Conservation (phyloP, 2,329 filamentous ascomycete genomes). For the Hortaea werneckii region DNA sequence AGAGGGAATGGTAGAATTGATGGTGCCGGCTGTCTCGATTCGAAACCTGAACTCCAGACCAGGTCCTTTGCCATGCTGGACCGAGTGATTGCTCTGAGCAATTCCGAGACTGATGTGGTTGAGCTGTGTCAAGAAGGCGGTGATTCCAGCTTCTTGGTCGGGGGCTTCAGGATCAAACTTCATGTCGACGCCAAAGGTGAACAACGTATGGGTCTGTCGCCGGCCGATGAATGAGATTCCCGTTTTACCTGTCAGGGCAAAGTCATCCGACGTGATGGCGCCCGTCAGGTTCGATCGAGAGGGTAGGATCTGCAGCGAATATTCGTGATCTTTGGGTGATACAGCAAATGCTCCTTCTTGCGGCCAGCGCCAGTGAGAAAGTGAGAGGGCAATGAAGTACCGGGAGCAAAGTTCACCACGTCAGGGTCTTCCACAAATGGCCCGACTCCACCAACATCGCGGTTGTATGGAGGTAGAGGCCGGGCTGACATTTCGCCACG, state of each 20-base stretch:
- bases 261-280: constrained; percentile 42
- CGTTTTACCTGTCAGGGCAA: constrained; percentile 35
- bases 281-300: constrained; percentile 46
- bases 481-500: too few species aligned
- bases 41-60: neutral
- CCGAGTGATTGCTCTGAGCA: neutral
- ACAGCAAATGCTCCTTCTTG: constrained; percentile 32
- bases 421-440: constrained; percentile 37
- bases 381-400: constrained; percentile 39
- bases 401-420: constrained; percentile 36
- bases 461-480: neutral
- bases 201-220: constrained; percentile 46
- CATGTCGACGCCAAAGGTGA: constrained; percentile 41
- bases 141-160: constrained; percentile 44
- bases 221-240: constrained; percentile 46
- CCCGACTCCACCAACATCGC: constrained; percentile 30
- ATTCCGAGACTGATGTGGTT: constrained; percentile 43
- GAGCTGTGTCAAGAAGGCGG: constrained; percentile 44
- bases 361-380: constrained; percentile 49
- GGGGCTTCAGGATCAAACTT: constrained; percentile 29
- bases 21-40: neutral
- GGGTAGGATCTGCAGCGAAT: constrained; percentile 39
- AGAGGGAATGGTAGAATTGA: neutral
- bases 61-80: neutral
- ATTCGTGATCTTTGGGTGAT: constrained; percentile 33